Evolutionary conservation across 148 eudicot species (phyloP).

Genomic region (Nepenthes mirabilis): DNA sequence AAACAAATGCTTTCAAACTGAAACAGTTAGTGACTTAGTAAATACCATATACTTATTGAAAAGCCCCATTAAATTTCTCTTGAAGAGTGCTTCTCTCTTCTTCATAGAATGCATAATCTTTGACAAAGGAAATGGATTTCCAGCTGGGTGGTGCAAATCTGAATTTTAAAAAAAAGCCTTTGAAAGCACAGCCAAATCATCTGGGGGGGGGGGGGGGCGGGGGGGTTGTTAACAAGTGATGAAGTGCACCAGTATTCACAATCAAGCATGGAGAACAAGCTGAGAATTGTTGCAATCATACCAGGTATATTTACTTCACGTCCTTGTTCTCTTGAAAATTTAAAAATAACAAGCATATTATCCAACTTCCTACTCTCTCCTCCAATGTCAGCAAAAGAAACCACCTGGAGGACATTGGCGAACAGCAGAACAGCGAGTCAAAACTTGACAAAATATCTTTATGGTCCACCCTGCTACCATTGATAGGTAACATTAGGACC

Average conservation of each 20-base stretch:
- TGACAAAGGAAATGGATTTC: conserved; percentile 18
- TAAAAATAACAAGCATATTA: conserved; percentile 33
- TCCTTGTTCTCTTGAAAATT: conserved; percentile 14
- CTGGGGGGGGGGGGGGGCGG: no score
- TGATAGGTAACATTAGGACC: no score
- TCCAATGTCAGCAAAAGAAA: conserved; percentile 41
- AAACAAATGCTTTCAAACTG: no score
- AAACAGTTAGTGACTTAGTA: not conserved
- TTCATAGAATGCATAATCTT: conserved; percentile 42
- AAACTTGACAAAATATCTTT: no score
- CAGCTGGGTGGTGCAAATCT: conserved; percentile 17
- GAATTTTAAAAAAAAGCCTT: not conserved
- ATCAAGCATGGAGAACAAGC: not conserved
- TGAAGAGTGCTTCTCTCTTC: conserved; percentile 56
- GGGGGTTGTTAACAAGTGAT: no score
- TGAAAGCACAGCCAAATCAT: not conserved
- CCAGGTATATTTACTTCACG: conserved; percentile 9
- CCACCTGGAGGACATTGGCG: conserved; percentile 27
- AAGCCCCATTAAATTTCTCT: conserved; percentile 23
- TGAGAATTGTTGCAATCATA: not conserved
- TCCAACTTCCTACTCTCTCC: conserved; percentile 15
- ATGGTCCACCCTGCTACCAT: no score
- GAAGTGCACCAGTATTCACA: not conserved
- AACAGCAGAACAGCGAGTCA: no score
- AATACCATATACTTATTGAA: conserved; percentile 43